Evolutionary conservation across 2,329 filamentous ascomycete genomes (phyloP).

Genomic region (Didymella segeticola): DNA sequence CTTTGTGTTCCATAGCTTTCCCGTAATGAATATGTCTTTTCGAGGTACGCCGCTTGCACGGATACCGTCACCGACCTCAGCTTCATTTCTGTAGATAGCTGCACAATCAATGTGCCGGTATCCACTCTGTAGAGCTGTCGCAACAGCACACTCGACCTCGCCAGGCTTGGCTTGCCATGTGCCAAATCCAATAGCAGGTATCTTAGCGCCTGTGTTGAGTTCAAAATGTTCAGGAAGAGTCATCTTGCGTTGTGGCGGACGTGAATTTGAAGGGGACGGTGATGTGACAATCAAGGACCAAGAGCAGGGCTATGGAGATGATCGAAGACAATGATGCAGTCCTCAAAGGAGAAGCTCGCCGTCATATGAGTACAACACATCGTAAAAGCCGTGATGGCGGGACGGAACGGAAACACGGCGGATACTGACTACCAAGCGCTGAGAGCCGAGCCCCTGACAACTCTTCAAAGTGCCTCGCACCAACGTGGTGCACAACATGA

Average conservation of each 20-base stretch:
- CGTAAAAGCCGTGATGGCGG: neutral
- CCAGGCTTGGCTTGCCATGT: conserved; percentile 78
- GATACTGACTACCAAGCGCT: neutral
- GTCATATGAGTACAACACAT: neutral
- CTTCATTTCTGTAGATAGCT: conserved; percentile 77
- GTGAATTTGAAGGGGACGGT: neutral
- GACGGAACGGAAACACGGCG: neutral
- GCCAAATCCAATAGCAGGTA: conserved; percentile 76
- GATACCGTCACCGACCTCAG: conserved; percentile 74
- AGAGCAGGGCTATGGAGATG: neutral
- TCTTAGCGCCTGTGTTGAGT: conserved; percentile 73
- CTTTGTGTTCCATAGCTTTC: conserved; percentile 81
- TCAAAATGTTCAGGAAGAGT: conserved; percentile 50
- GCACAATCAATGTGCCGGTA: conserved; percentile 80
- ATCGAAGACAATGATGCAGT: neutral
- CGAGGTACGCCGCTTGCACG: conserved; percentile 67
- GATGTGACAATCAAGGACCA: neutral
- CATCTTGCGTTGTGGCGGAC: conserved; percentile 13
- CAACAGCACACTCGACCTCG: conserved; percentile 65
- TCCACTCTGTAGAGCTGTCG: conserved; percentile 68
- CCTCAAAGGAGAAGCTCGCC: neutral
- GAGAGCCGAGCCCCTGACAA: neutral
- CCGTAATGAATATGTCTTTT: conserved; percentile 73
- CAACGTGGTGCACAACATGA: neutral
- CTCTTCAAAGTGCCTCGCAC: neutral